Conservation (phyloP, 805 yeast species). For the Clavispora fructus region DNA sequence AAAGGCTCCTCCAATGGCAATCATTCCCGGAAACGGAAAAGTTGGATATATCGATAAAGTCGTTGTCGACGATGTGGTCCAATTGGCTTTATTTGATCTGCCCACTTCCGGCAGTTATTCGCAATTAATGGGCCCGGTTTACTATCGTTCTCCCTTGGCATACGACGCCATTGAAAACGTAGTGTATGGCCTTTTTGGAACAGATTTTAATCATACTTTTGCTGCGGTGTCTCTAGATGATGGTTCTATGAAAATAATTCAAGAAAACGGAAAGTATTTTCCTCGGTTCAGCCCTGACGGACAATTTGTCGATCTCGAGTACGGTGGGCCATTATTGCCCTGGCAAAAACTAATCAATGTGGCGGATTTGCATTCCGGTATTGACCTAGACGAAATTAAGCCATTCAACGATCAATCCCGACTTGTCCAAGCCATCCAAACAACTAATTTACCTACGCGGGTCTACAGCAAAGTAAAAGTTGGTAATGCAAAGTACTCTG, state of each 20-base stretch:
- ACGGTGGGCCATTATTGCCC: conserved; percentile 20
- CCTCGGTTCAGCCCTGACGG: conserved; percentile 18
- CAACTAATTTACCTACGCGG: conserved; percentile 48
- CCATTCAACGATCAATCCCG: conserved; percentile 13
- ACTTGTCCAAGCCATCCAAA: conserved; percentile 16
- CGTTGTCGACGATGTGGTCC: conserved; percentile 13
- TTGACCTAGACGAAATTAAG: neutral
- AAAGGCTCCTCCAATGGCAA: conserved; percentile 12
- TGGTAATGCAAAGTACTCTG: conserved; percentile 26
- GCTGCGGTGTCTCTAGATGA: conserved; percentile 3
- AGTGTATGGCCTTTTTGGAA: conserved; percentile 13
- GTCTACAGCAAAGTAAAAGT: conserved; percentile 28
- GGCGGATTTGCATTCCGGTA: conserved; percentile 11
- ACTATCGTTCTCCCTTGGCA: conserved; percentile 11
- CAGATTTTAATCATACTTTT: conserved; percentile 10
- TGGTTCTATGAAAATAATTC: conserved; percentile 1
- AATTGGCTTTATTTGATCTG: conserved; percentile 17
- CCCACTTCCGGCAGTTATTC: conserved; percentile 11
- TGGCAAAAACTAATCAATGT: conserved; percentile 21
- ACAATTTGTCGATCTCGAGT: conserved; percentile 17
- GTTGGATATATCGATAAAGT: conserved; percentile 18
- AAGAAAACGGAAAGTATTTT: conserved; percentile 11
- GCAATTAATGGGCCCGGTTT: conserved; percentile 14
- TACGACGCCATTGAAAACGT: conserved; percentile 13
- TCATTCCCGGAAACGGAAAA: conserved; percentile 4